phyloP scores from a whole-genome alignment of 768 basidiomycete genomes.

The Tricholoma sp. region DNA sequence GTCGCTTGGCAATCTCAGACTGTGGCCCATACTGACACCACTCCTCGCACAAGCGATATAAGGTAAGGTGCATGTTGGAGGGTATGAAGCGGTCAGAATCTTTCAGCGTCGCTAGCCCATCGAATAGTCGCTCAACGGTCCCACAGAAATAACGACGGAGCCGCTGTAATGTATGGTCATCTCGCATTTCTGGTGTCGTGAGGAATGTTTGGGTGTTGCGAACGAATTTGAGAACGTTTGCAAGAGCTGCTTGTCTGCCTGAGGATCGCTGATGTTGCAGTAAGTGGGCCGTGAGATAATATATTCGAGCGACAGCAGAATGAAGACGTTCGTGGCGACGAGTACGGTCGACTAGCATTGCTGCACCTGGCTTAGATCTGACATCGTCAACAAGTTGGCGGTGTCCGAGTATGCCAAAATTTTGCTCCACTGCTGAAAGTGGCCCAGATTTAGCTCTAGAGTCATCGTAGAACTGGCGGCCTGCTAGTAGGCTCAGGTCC shows the following conservation, averaged over 20 bases:
- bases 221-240: slow-evolving; percentile 82
- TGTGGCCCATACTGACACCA: slow-evolving; percentile 88
- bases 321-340: slow-evolving; percentile 76
- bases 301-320: slow-evolving; percentile 86
- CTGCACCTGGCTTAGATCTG: slow-evolving; percentile 41
- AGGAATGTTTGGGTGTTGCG: slow-evolving; percentile 77
- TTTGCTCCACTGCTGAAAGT: slow-evolving; percentile 32
- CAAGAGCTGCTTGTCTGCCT: slow-evolving; percentile 66
- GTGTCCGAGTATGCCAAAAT: slow-evolving; percentile 30
- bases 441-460: slow-evolving; percentile 38
- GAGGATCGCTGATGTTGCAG: slow-evolving; percentile 66
- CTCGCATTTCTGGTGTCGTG: slow-evolving; percentile 63
- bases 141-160: slow-evolving; percentile 90
- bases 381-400: slow-evolving; percentile 66
- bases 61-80: slow-evolving; percentile 64
- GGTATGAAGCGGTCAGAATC: slow-evolving; percentile 77
- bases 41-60: slow-evolving; percentile 86
- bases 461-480: slow-evolving; percentile 83
- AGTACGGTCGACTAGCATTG: slow-evolving; percentile 46
- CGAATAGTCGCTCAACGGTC: slow-evolving; percentile 80
- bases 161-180: slow-evolving; percentile 72
- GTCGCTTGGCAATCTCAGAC: slow-evolving; percentile 65
- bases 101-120: slow-evolving; percentile 62
- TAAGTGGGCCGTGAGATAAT: slow-evolving; percentile 76
- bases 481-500: slow-evolving; percentile 74